Base-by-base conservation (phyloP, 2,329 filamentous ascomycete species). In the Epichloe hybrida region DNA sequence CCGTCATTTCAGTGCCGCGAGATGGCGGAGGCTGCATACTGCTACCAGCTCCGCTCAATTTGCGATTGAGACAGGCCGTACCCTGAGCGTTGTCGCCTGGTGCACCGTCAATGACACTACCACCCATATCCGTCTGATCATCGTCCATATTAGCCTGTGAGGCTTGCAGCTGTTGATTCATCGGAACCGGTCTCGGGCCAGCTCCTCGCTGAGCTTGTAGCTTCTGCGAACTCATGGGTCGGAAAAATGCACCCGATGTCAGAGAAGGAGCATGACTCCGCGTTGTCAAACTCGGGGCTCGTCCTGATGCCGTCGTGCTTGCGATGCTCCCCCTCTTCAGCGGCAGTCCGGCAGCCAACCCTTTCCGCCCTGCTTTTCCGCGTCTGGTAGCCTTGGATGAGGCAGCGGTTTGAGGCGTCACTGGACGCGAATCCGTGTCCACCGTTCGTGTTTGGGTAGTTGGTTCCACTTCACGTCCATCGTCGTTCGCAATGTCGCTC, bases 211-310 rank as follows among this genome's bases (percentile, higher is more conserved):
- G 93, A 50, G 89, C 89, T 69, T 97, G 91, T 48, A 97, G 73
- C 64, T 88, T 85, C 65, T 95, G 89, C 23, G 91, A 95, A 69
- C 90, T 97, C 88, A 98, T 95, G 39, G 93, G 93, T 21, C 84
- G 85, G 64, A 95, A 95, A 71, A 98, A 97, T 50, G 88, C 91
- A 62, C 91, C 86, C 15, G 88, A 89, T 3, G 88, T 84, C 49
- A 98, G 72, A 2, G 86, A 89, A 1, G 93, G 90, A 20, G 95
- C 89, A 72, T 98, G 93, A 41, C 87, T 93, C 61, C 84, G 80
- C 63, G 84, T 89, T 44, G 84, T 75, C 41, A 86, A 76, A 57
- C 83, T 91, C 3, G 62, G 59, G 21, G 64, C 54, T 48, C 60
- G 61, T 15, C 73, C 75, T 49, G 73, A 84, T 56, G 76, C 76